A percentile compares a stretch with the other conserved stretches of the same genome.
Evolutionary conservation across 2,329 filamentous ascomycete genomes (phyloP).

Genomic region (Alternaria atra): DNA sequence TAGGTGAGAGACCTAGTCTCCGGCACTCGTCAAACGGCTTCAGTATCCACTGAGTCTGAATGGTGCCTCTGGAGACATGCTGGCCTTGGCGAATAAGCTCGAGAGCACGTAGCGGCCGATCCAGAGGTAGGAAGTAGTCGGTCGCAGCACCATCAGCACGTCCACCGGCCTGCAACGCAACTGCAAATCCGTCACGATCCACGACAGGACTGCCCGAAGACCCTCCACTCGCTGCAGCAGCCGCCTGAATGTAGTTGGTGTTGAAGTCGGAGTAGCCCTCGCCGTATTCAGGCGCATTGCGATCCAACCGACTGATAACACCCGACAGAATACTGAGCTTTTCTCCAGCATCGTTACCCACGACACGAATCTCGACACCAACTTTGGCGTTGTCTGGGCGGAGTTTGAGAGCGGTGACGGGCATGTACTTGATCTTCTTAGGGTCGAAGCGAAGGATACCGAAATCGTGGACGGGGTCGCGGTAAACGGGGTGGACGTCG

Average conservation of each 20-base stretch:
- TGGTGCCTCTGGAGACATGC: constrained; percentile 87
- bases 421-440: constrained; percentile 96
- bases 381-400: constrained; percentile 88
- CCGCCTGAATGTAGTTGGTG: constrained; percentile 95
- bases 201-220: constrained; percentile 99
- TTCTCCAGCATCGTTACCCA: constrained; percentile 97
- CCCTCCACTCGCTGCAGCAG: constrained; percentile 93
- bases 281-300: constrained; percentile 93
- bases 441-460: constrained; percentile 97
- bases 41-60: constrained; percentile 95
- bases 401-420: constrained; percentile 79
- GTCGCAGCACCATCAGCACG: constrained; percentile 94
- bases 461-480: constrained; percentile 98
- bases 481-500: constrained; percentile 95
- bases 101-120: constrained; percentile 86
- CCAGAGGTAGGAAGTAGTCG: constrained; percentile 94
- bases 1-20: constrained; percentile 80
- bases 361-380: constrained; percentile 92
- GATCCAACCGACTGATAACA: constrained; percentile 93
- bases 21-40: constrained; percentile 98
- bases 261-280: constrained; percentile 99
- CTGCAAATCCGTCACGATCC: constrained; percentile 89
- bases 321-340: constrained; percentile 98
- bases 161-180: constrained; percentile 93
- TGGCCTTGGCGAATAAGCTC: constrained; percentile 81